Base-by-base conservation (phyloP, 306 rosid genomes). In the Sicyos baderoa region DNA sequence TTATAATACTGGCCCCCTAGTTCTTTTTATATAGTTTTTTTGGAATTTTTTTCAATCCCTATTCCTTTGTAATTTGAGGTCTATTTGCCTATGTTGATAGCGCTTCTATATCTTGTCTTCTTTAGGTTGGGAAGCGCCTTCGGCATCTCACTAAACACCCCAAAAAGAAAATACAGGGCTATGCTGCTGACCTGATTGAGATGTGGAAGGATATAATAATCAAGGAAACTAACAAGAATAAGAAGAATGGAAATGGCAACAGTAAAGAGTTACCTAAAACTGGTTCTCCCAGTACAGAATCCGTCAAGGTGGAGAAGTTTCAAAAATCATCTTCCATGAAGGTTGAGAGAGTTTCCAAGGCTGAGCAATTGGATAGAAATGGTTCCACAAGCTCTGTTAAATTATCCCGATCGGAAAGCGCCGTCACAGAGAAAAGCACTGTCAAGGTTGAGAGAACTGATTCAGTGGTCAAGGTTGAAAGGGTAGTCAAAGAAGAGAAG, bases 51-150 rank as follows among this genome's bases (percentile, higher is more conserved):
- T 14, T 6, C 37, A 59, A 59, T 59, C 21, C 13, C 13, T 15
- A 1, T 62, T 62, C 51, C 16, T 9, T 6, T 44, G 54, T 44
- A 19, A 45, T 19, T 19, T 65, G 37, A 22, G 14, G 6, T 65
- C 40, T n/a, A 14, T 65, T 40, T 66, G 10, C 21, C 3, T 14
- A 22, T 42, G 18, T 57, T 72, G 40, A 57, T 72, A 4, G 19
- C 2, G 32, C 19, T 55, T 5, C 21, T 11, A 0, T 59, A 17
- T 61, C 32, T 18, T 50, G 72, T 77, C 8, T 42, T 63, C 52
- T 42, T 65, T 82, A 94, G 97, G 99, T 94, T 51, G 99, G 99
- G 8, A 94, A 88, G 79, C 95, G 78, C 55, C 95, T 94, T 29
- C 84, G 89, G 66, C 82, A 75, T 71, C 91, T 94, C 58, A 90